phyloP scores from a whole-genome alignment of 1,284 basidiomycete genomes.

The Earliella scabrosa region DNA sequence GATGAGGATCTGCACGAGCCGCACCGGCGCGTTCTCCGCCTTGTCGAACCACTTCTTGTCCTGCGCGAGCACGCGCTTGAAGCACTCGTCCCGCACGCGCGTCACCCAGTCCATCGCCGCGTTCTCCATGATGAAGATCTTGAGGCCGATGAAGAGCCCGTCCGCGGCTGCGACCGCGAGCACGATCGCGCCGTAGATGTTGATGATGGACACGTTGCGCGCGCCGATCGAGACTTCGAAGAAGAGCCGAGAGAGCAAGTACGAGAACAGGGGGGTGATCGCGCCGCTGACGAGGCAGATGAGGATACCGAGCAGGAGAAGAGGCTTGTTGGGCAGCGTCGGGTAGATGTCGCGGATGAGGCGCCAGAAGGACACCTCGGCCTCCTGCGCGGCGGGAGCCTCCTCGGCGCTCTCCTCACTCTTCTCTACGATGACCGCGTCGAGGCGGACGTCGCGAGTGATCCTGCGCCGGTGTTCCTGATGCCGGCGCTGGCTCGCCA shows the following conservation, averaged over 20 bases:
- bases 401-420: slow-evolving; percentile 17
- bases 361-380: slow-evolving; percentile 42
- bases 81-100: slow-evolving; percentile 62
- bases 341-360: slow-evolving; percentile 70
- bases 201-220: slow-evolving; percentile 65
- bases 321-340: slow-evolving; percentile 75
- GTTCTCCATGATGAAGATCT: slow-evolving; percentile 80
- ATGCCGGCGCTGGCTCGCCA: slow-evolving; percentile 22
- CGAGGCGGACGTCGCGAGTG: slow-evolving; percentile 44
- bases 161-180: slow-evolving; percentile 79
- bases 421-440: slow-evolving; percentile 40
- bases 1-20: slow-evolving; percentile 81
- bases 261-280: slow-evolving; percentile 92
- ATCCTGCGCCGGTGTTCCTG: slow-evolving; percentile 39
- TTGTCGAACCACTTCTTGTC: slow-evolving; percentile 93
- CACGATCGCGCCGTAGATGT: slow-evolving; percentile 68
- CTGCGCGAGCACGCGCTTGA: slow-evolving; percentile 72
- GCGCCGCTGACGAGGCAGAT: slow-evolving; percentile 74
- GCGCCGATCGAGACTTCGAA: slow-evolving; percentile 79
- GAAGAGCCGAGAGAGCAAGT: slow-evolving; percentile 83
- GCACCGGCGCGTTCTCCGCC: slow-evolving; percentile 61
- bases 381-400: slow-evolving; percentile 25
- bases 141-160: slow-evolving; percentile 73
- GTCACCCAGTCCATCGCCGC: slow-evolving; percentile 81
- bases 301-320: slow-evolving; percentile 72